These are phyloP conservation scores for Bipolaris gigantea DNA, from an alignment of 2,329 filamentous ascomycete species.

Conservation along the genomic window DNA sequence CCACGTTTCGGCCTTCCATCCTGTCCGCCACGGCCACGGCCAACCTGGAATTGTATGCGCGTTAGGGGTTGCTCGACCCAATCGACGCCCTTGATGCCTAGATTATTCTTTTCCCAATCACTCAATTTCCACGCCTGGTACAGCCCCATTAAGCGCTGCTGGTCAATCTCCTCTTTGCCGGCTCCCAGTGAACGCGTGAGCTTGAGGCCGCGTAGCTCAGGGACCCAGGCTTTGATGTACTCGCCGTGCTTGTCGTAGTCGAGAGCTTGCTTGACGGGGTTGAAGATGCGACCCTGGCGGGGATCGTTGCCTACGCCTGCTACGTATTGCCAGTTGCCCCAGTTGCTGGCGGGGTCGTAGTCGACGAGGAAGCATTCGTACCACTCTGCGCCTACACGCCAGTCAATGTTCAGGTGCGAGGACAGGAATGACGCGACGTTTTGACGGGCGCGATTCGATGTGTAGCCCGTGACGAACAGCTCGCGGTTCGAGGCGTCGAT, in stretches of 20 bases:
- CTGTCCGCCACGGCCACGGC: slow-evolving; percentile 31
- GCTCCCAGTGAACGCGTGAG: slow-evolving; percentile 23
- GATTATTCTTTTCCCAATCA: slow-evolving; percentile 58
- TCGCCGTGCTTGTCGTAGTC: slow-evolving; percentile 72
- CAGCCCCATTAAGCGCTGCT: slow-evolving; percentile 56
- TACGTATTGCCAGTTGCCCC: slow-evolving; percentile 83
- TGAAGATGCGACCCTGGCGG: slow-evolving; percentile 72
- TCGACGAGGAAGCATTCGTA: slow-evolving; percentile 76
- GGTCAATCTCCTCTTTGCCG: slow-evolving; percentile 35
- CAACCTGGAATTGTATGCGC: slow-evolving; percentile 41
- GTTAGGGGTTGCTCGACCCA: slow-evolving; percentile 66
- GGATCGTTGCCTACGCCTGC: slow-evolving; percentile 80
- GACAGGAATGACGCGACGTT: slow-evolving; percentile 75
- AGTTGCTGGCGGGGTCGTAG: slow-evolving; percentile 76
- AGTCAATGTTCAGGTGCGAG: slow-evolving; percentile 75
- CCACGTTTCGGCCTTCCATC: slow-evolving; percentile 16
- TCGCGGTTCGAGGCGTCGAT: slow-evolving; percentile 79
- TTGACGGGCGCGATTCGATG: slow-evolving; percentile 73
- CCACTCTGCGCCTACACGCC: slow-evolving; percentile 80
- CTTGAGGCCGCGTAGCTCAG: slow-evolving; percentile 62
- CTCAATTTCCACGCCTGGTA: slow-evolving; percentile 72
- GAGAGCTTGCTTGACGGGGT: slow-evolving; percentile 77
- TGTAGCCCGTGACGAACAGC: slow-evolving; percentile 74
- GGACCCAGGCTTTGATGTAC: slow-evolving; percentile 74
- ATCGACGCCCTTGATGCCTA: slow-evolving; percentile 60